Evolutionary conservation across 2,329 filamentous ascomycete genomes (phyloP).

Genomic region (Colletotrichum sp.): DNA sequence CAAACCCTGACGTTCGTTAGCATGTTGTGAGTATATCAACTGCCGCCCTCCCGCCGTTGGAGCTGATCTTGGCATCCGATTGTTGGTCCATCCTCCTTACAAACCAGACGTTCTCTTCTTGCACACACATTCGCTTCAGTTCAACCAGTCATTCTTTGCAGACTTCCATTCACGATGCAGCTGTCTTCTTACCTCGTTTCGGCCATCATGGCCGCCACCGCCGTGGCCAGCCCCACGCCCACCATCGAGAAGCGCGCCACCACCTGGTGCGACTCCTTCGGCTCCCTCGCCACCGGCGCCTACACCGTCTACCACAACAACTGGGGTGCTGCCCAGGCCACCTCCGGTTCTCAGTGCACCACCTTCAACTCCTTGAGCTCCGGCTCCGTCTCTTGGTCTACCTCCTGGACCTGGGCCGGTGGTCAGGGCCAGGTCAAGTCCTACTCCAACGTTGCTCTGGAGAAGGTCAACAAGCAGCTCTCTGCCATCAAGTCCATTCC

Average conservation of each 20-base stretch:
- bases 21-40: conserved; percentile 4
- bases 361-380: conserved; percentile 39
- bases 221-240: conserved; percentile 31
- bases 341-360: conserved; percentile 45
- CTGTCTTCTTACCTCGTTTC: conserved; percentile 25
- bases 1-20: not conserved
- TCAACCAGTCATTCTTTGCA: not conserved
- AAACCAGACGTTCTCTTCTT: conserved; percentile 2
- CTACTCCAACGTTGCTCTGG: conserved; percentile 46
- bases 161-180: not conserved
- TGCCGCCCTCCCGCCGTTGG: not conserved
- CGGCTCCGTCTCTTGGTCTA: conserved; percentile 43
- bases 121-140: not conserved
- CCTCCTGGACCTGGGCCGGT: conserved; percentile 46
- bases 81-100: not conserved
- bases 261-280: conserved; percentile 44
- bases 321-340: conserved; percentile 44
- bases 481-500: conserved; percentile 39
- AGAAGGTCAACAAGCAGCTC: conserved; percentile 39
- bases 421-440: conserved; percentile 45
- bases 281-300: conserved; percentile 36
- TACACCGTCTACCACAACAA: conserved; percentile 60
- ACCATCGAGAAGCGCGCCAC: conserved; percentile 37
- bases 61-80: not conserved
- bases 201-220: conserved; percentile 32